Conservation (phyloP, 2,329 filamentous ascomycete species). For the Graphilbum sp. region DNA sequence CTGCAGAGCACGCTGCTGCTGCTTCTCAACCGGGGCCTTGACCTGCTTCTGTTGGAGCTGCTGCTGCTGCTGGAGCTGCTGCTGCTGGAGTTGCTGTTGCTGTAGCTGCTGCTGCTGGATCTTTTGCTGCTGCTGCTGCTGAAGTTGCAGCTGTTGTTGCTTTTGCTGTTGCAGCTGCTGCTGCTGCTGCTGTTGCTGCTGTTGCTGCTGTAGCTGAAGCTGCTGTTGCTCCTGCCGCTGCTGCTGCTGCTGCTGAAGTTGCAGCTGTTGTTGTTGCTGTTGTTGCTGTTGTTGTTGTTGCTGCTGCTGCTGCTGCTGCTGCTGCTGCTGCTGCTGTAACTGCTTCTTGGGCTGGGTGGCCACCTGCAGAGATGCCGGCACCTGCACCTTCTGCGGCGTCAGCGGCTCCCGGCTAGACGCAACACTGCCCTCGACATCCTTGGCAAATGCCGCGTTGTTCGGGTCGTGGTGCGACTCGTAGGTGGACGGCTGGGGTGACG, state of each 20-base stretch:
- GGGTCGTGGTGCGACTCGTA: slow-evolving; percentile 88
- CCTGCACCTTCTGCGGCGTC: slow-evolving; percentile 38
- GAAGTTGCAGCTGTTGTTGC: slow-evolving; percentile 10
- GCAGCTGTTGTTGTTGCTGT: too few relatives aligned
- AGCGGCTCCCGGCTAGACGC: slow-evolving; percentile 33
- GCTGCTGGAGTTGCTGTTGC: slow-evolving; percentile 12
- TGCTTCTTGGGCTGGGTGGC: neutral
- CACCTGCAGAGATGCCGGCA: slow-evolving; percentile 13
- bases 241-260: slow-evolving; percentile 4
- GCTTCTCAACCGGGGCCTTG: slow-evolving; percentile 4
- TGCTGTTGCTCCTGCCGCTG: neutral
- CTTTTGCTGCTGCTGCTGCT: slow-evolving; percentile 11
- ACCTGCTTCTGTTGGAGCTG: neutral
- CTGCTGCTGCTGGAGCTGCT: slow-evolving; percentile 9
- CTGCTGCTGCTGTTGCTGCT: neutral
- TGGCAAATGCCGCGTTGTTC: slow-evolving; percentile 48
- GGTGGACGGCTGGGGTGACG: slow-evolving; percentile 85
- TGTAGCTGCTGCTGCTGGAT: slow-evolving; percentile 10
- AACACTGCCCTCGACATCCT: slow-evolving; percentile 24
- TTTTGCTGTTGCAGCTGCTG: neutral
- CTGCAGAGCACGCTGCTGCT: neutral
- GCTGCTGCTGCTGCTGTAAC: neutral
- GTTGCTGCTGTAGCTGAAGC: neutral
- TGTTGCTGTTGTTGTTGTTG: neutral
- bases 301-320: neutral